Conservation (phyloP, 2,329 filamentous ascomycete species). For the Fusarium cicatricum region DNA sequence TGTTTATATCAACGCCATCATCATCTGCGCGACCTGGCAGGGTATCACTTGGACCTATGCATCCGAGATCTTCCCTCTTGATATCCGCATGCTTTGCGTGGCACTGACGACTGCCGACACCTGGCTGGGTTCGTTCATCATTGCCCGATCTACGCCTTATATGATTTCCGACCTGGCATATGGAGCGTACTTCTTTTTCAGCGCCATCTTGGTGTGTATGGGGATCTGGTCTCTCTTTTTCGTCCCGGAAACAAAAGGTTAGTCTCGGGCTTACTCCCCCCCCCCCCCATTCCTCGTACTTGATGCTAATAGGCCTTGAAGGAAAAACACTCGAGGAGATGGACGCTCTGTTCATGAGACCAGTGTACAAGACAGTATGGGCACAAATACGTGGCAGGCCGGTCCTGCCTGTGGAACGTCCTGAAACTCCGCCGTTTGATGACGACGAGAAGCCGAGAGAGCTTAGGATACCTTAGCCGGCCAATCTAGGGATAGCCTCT, state of each 20-base stretch:
- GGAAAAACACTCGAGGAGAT: constrained; percentile 58
- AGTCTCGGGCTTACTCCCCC: background rate
- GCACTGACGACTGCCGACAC: constrained; percentile 48
- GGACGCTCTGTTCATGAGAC: constrained; percentile 48
- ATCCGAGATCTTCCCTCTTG: constrained; percentile 56
- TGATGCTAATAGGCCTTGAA: constrained; percentile 19
- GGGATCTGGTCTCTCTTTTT: constrained; percentile 59
- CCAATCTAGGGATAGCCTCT: constrained; percentile 4
- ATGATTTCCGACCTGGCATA: constrained; percentile 54
- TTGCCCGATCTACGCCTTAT: constrained; percentile 51
- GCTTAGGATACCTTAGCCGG: constrained; percentile 31
- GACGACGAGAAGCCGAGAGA: constrained; percentile 32
- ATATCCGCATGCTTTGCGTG: constrained; percentile 48
- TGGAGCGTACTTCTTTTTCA: constrained; percentile 64
- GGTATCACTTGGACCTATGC: constrained; percentile 56
- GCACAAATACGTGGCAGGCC: constrained; percentile 34
- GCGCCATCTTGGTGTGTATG: constrained; percentile 53
- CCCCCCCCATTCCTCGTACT: too few relatives aligned
- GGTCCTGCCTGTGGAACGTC: constrained; percentile 27
- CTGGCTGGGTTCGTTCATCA: constrained; percentile 53
- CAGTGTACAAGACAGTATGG: constrained; percentile 47
- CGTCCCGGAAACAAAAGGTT: constrained; percentile 61
- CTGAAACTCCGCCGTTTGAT: constrained; percentile 37
- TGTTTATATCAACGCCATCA: constrained; percentile 54
- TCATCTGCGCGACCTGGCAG: constrained; percentile 53